phyloP scores from a whole-genome alignment of 2,329 filamentous ascomycete species.

The Scedosporium minutisporum region DNA sequence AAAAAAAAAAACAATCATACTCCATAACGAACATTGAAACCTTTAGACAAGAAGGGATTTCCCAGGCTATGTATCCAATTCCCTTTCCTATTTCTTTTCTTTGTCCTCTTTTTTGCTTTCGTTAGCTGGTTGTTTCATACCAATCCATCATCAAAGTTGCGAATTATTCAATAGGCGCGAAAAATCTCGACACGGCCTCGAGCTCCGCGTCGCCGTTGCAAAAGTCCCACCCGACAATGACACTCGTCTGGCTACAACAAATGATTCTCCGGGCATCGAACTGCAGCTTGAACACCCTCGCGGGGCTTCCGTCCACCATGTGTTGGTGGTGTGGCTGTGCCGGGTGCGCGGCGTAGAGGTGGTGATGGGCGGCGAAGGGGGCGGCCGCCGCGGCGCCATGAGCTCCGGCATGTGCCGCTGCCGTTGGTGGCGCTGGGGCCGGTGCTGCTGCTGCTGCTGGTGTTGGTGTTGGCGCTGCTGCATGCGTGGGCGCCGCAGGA shows the following conservation, averaged over 20 bases:
- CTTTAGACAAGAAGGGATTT: no score
- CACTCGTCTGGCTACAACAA: slow-evolving; percentile 83
- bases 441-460: background rate
- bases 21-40: no score
- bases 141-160: background rate
- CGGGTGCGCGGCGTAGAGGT: slow-evolving; percentile 5
- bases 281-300: slow-evolving; percentile 87
- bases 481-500: background rate
- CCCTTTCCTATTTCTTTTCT: background rate
- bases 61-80: background rate
- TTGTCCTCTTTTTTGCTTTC: background rate
- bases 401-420: slow-evolving; percentile 7
- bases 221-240: slow-evolving; percentile 97
- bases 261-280: slow-evolving; percentile 91
- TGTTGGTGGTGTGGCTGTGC: slow-evolving; percentile 30
- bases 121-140: background rate
- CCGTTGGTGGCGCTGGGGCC: background rate
- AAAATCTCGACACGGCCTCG: slow-evolving; percentile 68
- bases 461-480: slow-evolving; percentile 4
- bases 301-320: slow-evolving; percentile 37
- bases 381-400: slow-evolving; percentile 11
- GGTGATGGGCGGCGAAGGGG: slow-evolving; percentile 6
- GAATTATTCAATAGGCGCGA: slow-evolving; percentile 43
- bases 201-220: slow-evolving; percentile 76
- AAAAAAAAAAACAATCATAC: no score